Percentiles rank a stretch among this genome's conserved stretches.
phyloP scores from a whole-genome alignment of 2,329 filamentous ascomycete species.

The Colletotrichum musae region DNA sequence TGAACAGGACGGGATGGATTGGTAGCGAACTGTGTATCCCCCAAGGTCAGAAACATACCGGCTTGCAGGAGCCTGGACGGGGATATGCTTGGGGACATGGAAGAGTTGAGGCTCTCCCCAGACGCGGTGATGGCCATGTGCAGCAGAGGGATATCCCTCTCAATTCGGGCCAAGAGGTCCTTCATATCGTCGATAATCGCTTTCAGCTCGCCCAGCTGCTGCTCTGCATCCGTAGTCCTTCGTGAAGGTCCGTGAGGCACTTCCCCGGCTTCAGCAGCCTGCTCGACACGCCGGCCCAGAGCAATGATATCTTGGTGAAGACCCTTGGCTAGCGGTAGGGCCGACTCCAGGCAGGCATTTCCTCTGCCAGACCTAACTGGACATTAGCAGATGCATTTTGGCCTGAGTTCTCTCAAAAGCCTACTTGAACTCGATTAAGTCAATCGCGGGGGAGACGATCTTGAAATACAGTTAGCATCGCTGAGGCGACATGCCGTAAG shows the following conservation, averaged over 20 bases:
- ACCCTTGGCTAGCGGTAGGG: constrained; percentile 84
- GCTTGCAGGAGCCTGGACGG: constrained; percentile 93
- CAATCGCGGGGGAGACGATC: constrained; percentile 91
- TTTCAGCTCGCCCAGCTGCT: constrained; percentile 76
- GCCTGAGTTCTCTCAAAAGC: background rate
- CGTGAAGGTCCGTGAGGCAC: constrained; percentile 58
- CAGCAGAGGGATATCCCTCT: constrained; percentile 91
- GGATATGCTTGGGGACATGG: constrained; percentile 85
- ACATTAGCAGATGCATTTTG: constrained; percentile 41
- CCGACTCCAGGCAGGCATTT: constrained; percentile 80
- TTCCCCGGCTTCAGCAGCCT: constrained; percentile 77
- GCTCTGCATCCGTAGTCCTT: constrained; percentile 62
- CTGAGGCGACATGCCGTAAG: no score
- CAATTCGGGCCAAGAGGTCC: constrained; percentile 81
- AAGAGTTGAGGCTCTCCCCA: constrained; percentile 86
- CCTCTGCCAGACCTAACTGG: constrained; percentile 64
- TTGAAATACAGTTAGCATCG: background rate
- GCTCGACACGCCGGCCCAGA: constrained; percentile 81
- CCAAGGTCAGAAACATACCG: constrained; percentile 89
- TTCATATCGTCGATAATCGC: constrained; percentile 83
- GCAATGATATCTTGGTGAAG: constrained; percentile 87
- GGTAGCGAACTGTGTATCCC: constrained; percentile 85
- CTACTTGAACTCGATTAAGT: constrained; percentile 92
- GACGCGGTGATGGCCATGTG: constrained; percentile 96
- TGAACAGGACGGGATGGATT: constrained; percentile 77